Evolutionary conservation across 805 yeast genomes (phyloP), one percentile per base, ranked within the genome.

Genomic region (Kodamaea laetipori): DNA sequence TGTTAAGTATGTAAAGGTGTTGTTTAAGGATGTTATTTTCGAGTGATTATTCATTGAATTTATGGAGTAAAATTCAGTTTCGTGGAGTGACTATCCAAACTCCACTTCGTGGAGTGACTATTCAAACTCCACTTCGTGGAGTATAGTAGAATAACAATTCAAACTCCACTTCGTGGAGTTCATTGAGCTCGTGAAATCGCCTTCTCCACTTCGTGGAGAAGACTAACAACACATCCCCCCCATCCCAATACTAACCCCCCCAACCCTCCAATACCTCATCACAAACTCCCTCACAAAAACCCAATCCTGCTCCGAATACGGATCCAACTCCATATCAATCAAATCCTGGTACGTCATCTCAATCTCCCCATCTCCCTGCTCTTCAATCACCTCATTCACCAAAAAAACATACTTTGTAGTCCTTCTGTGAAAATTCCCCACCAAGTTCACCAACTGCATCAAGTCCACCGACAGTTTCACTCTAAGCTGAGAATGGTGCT

Each of bases 251-350:
- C 60, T 66, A 7, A 67, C 71, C 12, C 48, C 51, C 7, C 57
- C 58, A 28, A 37, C 41, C 28, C 58, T 62, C 70, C 71, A 67
- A 53, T 70, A 68, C 17, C 55, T 39, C 38, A 57, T 41, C 5
- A 67, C 64, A 54, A 71, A 66, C 24, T 61, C 64, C 39, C 58
- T 56, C 33, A 68, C 61, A 51, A 71, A 71, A 7, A 57, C 59
- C 32, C 63, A 44, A 49, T 70, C 76, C 33, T 58, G 61, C 27
- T 55, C 56, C n/a, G 66, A 61, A 49, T 69, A 68, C 9, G 74
- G 74, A 50, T 71, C 75, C 39, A 71, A 55, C 49, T 67, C 76
- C 68, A 70, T 63, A 33, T 69, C 73, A 9, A 57, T 53, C 27
- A 71, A 50, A 48, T 70, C 75, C 51, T 69, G 73, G 49, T 67